Evolutionary conservation across 2,329 filamentous ascomycete species (phyloP).

Genomic region (Harringtonia aguacate): DNA sequence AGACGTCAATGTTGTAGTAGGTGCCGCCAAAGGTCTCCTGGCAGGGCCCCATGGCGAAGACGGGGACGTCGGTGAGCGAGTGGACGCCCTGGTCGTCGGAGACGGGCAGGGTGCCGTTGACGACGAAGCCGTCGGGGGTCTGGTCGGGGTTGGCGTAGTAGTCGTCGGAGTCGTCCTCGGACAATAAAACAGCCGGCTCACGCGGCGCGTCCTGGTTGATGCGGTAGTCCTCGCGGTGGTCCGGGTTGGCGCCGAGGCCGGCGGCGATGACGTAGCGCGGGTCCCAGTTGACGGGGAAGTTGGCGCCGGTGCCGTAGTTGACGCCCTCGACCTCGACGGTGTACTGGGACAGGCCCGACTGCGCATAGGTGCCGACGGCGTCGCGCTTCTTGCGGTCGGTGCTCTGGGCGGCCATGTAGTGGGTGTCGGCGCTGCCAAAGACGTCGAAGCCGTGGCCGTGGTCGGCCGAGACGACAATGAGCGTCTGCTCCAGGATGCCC

Average conservation of each 20-base stretch:
- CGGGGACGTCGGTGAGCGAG: slow-evolving; percentile 66
- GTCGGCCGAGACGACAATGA: slow-evolving; percentile 74
- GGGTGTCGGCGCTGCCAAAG: slow-evolving; percentile 70
- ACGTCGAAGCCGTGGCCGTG: slow-evolving; percentile 83
- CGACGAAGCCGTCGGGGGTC: slow-evolving; percentile 20
- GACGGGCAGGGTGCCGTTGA: slow-evolving; percentile 65
- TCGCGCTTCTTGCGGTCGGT: slow-evolving; percentile 62
- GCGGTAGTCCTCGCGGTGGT: slow-evolving; percentile 66
- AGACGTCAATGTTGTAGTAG: slow-evolving; percentile 63
- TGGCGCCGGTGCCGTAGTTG: slow-evolving; percentile 59
- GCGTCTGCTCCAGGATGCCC: slow-evolving; percentile 60
- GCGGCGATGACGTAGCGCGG: slow-evolving; percentile 71
- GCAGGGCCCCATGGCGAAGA: slow-evolving; percentile 62
- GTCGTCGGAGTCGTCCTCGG: slow-evolving; percentile 38
- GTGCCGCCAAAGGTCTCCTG: slow-evolving; percentile 66
- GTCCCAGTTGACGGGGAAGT: slow-evolving; percentile 79
- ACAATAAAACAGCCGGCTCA: too few species aligned
- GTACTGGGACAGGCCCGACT: slow-evolving; percentile 70
- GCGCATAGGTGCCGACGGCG: slow-evolving; percentile 62
- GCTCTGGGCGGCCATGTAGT: slow-evolving; percentile 53
- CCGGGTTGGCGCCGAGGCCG: slow-evolving; percentile 61
- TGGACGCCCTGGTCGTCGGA: slow-evolving; percentile 59
- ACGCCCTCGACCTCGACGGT: slow-evolving; percentile 44
- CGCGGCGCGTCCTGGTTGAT: slow-evolving; percentile 59
- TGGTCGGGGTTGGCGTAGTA: slow-evolving; percentile 61